Evolutionary conservation across 495 filamentous ascomycete genomes (phyloP), one percentile per base, ranked within the genome.

Genomic region (Aspergillus diversus): DNA sequence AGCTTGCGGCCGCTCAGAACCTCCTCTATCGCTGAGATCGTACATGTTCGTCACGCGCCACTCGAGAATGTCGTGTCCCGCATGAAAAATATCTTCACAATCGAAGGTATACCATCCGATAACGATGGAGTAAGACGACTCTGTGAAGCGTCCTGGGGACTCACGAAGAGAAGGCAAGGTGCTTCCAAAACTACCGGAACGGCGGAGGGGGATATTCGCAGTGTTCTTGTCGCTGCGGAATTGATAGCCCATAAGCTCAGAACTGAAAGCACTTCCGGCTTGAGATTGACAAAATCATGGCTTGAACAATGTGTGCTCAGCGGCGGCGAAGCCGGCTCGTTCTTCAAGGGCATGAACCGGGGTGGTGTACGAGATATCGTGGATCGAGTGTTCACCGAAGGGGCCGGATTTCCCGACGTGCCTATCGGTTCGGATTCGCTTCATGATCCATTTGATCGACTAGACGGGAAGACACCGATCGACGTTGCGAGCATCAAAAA

Each of bases 111-210:
- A 17, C 82, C 87, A 0, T 91, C 88, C 62, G 95, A 97, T 67
- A 87, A 86, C 60, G 94, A 97, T 67, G 96, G 90, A 3, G 91
- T 93, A 13, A 84, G 95, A 65, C 87, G 92, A 60, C 80, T 99
- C 11, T 97, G 96, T 66, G 95, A 98, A 82, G 88, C 91, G 17
- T 87, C 92, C 7, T 97, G 93, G 93, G 93, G 93, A n/a, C 84
- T 96, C 65, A 86, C 81, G 51, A 84, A 78, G 63, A 85, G 87
- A 21, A 84, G 84, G 73, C 77, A 91, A 78, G 67, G 82, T 69
- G 67, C 81, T 73, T 71, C 77, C 11, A 77, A 73, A 56, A 71
- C 68, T 51, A 72, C 66, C 52, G 79, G 89, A 54, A 89, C 88
- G 50, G 87, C 87, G 11, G 92, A 97, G 69, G 95, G 95, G 42